Percentiles rank a stretch among this genome's conserved stretches.
These are phyloP conservation scores for Venturia nashicola DNA, from an alignment of 2,329 filamentous ascomycete species.

Conservation along the genomic window DNA sequence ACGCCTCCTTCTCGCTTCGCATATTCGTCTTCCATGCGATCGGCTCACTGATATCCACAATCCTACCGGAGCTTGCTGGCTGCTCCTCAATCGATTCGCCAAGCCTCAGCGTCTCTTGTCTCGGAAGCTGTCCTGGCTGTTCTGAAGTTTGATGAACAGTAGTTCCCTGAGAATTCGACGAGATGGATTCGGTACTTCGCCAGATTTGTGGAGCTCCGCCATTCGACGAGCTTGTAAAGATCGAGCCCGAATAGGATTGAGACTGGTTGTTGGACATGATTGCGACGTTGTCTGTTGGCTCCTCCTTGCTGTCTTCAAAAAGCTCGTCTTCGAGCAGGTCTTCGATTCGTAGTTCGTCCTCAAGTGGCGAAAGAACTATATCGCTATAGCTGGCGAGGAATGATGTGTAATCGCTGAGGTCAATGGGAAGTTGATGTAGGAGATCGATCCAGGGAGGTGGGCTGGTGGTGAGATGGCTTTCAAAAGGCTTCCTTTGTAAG, in stretches of 20 bases:
- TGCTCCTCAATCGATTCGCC: background rate
- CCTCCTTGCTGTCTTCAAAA: background rate
- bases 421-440: background rate
- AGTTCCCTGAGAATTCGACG: background rate
- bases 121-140: slow-evolving; percentile 3
- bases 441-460: background rate
- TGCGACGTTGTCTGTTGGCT: background rate
- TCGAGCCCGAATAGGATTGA: slow-evolving; percentile 6
- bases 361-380: background rate
- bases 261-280: slow-evolving; percentile 1
- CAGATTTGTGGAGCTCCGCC: slow-evolving; percentile 4
- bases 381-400: slow-evolving; percentile 2
- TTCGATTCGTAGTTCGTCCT: background rate
- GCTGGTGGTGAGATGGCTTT: background rate
- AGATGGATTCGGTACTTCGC: background rate
- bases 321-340: background rate
- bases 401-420: background rate
- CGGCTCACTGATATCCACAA: slow-evolving; percentile 8
- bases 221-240: background rate
- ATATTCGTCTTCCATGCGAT: slow-evolving; percentile 9
- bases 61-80: background rate
- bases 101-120: background rate
- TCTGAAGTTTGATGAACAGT: slow-evolving; percentile 4
- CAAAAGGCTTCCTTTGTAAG: background rate
- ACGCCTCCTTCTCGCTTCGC: slow-evolving; percentile 9